Conservation (phyloP, 495 filamentous ascomycete species). For the Amniculicola lignicola region DNA sequence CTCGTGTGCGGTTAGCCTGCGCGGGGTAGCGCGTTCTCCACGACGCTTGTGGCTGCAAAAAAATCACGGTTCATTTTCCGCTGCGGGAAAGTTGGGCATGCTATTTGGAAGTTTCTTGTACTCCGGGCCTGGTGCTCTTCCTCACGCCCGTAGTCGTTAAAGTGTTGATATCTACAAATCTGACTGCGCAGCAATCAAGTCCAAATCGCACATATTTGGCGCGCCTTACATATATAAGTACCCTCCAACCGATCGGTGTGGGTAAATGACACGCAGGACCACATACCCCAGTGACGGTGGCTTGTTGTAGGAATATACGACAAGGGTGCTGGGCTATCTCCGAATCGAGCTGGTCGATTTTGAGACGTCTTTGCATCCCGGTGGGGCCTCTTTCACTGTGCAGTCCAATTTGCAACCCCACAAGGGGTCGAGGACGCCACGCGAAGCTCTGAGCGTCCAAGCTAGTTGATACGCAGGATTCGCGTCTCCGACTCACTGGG, state of each 20-base stretch:
- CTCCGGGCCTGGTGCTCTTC: background rate
- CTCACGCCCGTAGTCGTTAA: too few species aligned
- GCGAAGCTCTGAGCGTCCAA: conserved; percentile 11
- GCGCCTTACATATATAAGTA: too few species aligned
- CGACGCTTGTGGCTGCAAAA: conserved; percentile 5
- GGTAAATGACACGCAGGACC: too few species aligned
- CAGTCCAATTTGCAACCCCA: conserved; percentile 15
- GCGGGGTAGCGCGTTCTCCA: background rate
- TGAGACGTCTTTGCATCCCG: background rate
- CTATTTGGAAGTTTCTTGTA: background rate
- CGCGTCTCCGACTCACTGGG: background rate
- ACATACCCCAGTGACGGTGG: too few species aligned
- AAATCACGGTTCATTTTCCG: background rate
- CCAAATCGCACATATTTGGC: too few species aligned
- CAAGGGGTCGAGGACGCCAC: conserved; percentile 18
- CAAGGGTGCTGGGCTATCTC: conserved; percentile 12
- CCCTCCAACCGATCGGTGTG: too few species aligned
- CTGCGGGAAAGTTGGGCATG: background rate
- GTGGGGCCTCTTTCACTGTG: too few species aligned
- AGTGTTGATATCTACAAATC: too few species aligned
- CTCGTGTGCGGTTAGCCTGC: too few species aligned
- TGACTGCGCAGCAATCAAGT: too few species aligned
- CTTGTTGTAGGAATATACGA: too few species aligned
- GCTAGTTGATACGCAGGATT: conserved; percentile 14
- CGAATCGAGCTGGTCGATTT: background rate